Percentiles rank a stretch among this genome's conserved stretches.
Evolutionary conservation across 306 rosid genomes (phyloP).

Genomic region (Sophora flavescens): DNA sequence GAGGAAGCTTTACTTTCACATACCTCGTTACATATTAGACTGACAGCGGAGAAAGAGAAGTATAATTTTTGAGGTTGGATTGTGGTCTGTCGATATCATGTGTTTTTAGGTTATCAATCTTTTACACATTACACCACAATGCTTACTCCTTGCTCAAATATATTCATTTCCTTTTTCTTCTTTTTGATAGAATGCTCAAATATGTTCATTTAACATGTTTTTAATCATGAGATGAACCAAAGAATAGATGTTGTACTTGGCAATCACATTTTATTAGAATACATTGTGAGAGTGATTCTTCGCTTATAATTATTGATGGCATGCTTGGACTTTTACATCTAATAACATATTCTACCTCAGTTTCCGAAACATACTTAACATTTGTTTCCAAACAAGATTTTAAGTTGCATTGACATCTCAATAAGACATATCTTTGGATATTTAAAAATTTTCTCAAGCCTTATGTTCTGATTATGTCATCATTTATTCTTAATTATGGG

Average conservation of each 20-base stretch:
- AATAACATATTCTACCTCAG: slow-evolving; percentile 14
- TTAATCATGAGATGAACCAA: no score
- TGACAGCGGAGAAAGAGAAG: no score
- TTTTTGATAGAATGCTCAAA: no score
- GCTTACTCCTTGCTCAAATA: no score
- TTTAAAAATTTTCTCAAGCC: neutral
- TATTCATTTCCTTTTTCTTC: no score
- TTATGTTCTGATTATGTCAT: neutral
- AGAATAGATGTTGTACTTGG: slow-evolving; percentile 28
- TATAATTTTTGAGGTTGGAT: no score
- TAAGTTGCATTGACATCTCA: slow-evolving; percentile 28
- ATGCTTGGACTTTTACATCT: slow-evolving; percentile 18
- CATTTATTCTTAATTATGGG: slow-evolving; percentile 2
- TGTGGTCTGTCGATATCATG: no score
- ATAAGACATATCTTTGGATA: slow-evolving; percentile 20
- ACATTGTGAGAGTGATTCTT: slow-evolving; percentile 19
- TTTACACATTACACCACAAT: no score
- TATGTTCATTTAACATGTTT: no score
- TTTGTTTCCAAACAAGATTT: slow-evolving; percentile 27
- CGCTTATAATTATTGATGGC: slow-evolving; percentile 4
- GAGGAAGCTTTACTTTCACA: no score
- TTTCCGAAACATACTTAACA: slow-evolving; percentile 11
- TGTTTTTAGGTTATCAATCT: no score
- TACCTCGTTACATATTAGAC: no score
- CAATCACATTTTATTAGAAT: slow-evolving; percentile 23